phyloP scores from a whole-genome alignment of 106 monocot genomes.

The Amphibolis antarctica region DNA sequence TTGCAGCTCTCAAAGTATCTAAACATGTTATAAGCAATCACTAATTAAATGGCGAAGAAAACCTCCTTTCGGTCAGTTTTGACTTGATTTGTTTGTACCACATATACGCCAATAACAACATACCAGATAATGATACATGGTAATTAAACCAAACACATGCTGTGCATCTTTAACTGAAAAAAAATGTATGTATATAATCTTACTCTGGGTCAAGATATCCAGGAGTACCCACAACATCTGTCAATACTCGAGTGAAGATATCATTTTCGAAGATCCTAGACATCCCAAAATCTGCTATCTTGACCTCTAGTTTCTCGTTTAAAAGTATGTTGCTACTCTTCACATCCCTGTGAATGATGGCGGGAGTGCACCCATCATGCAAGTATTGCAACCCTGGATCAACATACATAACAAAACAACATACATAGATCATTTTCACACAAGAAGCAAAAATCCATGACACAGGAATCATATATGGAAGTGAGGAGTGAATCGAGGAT shows the following conservation, averaged over 20 bases:
- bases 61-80: no score
- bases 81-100: no score
- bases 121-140: no score
- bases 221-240: background rate
- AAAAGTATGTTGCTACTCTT: slow-evolving; percentile 9
- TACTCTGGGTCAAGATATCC: background rate
- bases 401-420: no score
- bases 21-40: background rate
- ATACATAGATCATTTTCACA: no score
- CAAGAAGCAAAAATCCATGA: no score
- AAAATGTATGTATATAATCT: background rate
- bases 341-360: slow-evolving; percentile 12
- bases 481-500: no score
- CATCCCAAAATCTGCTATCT: slow-evolving; percentile 14
- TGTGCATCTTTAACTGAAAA: no score
- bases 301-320: slow-evolving; percentile 3
- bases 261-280: background rate
- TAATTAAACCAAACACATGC: no score
- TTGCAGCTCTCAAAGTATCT: background rate
- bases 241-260: background rate
- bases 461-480: background rate
- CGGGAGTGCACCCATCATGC: slow-evolving; percentile 5
- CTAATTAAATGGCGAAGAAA: no score
- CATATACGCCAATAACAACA: no score
- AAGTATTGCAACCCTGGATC: slow-evolving; percentile 9